Evolutionary conservation across 139 green algal genomes (phyloP), one percentile per base, ranked within the genome.

Genomic region (Choricystis sp.): DNA sequence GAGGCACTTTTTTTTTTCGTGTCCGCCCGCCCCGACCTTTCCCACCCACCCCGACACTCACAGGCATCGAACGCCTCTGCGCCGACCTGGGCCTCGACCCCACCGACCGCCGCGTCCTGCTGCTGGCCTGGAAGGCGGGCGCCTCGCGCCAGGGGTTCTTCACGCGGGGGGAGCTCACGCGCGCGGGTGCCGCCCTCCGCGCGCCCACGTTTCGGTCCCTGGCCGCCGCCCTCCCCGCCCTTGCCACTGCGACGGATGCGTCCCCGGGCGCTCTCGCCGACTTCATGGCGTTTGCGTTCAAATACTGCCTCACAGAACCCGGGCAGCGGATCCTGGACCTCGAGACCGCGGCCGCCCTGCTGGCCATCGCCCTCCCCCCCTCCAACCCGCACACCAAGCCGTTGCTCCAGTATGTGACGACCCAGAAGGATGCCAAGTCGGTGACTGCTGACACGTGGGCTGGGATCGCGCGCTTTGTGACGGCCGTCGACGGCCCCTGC

Each of bases 381-480:
- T 49, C 30, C 14, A n/a, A 67, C 9, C 59, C 66, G 23, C 72
- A 72, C n/a, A 59, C 4, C 56, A 5, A 14, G 56, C 48, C 59
- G n/a, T 81, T 86, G 29, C 68, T 31, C 40, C 26, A 66, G 0
- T 86, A 80, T 61, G 70, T 86, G 19, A 40, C 69, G 27, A 26
- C 74, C 23, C 72, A 81, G 63, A 73, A 52, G 5, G 79, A 84
- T 30, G 84, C 84, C 66, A 83, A 79, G 58, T 57, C 56, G 25
- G 72, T 87, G 49, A 87, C 72, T 26, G 26, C 64, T 55, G 81
- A 87, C 66, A 74, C 85, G 61, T 87, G 81, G 81, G 63, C 31
- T 19, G 60, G 69, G 31, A 82, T 86, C 61, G 60, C 74, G 29
- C 71, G 70, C 31, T 86, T 86, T 62, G 78, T 86, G 59, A 16